Base-by-base conservation (phyloP, 805 yeast genomes). In the Maudiozyma bulderi region DNA sequence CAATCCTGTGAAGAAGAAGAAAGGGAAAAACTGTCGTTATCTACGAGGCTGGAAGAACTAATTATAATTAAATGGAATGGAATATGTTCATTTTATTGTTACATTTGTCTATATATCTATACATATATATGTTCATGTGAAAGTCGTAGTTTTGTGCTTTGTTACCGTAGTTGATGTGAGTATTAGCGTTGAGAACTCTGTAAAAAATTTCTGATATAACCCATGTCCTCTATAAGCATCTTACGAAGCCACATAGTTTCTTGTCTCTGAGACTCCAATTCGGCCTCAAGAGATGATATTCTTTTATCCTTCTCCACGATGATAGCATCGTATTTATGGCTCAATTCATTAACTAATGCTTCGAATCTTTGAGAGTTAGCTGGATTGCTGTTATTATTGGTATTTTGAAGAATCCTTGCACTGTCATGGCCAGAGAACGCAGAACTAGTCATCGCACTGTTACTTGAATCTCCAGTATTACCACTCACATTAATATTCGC, bases 191-290 rank as follows among this genome's bases (percentile, higher is more conserved):
- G 40, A 30, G 50, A 43, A 33, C 53, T 52, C 32, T 53, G 52
- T 11, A 57, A 48, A 38, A 50, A 45, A 26, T 51, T 52, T 40
- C 61, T 48, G 5, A 59, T 53, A 48, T 50, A 52, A 7, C 58
- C 61, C 58, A 59, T 50, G 39, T 59, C 61, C 42, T 59, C 63
- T 34, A 58, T 52, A 5, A 59, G 48, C 53, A 59, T 49, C 41
- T 56, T 59, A 30, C 57, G 52, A 31, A 59, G 47, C 59, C 59
- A 57, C 26, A 46, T 14, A 1, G 58, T 52, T 40, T 59, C 62
- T 43, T 57, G 57, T 37, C 59, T 47, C 45, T 58, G 60, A 14
- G 51, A 31, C 20, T 56, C 56, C 14, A 60, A 42, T 38, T 58
- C 62, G 15, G 50, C 43, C 41, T 58, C 57, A 13, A 60, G 52